Conservation (phyloP, 495 filamentous ascomycete species). For the Cladorrhinum samala region DNA sequence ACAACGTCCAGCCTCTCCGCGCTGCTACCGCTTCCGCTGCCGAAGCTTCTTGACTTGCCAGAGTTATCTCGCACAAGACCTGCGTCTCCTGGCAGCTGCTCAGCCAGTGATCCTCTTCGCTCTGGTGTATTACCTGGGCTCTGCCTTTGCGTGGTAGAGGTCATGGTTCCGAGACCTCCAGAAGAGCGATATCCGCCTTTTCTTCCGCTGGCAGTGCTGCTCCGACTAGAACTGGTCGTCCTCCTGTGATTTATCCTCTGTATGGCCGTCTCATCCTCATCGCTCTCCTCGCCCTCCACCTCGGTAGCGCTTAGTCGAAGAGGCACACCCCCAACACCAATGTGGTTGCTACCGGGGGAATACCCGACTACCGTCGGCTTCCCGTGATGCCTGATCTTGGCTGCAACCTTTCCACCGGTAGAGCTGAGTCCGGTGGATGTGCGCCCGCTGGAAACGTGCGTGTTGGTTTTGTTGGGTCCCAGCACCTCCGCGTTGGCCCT, state of each 20-base stretch:
- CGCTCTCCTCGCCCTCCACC: conserved; percentile 74
- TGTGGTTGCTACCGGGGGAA: conserved; percentile 63
- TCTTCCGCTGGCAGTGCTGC: conserved; percentile 64
- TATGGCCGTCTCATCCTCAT: conserved; percentile 60
- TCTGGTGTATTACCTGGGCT: conserved; percentile 66
- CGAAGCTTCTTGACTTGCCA: conserved; percentile 40
- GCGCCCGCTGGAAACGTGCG: conserved; percentile 40
- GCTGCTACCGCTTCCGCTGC: conserved; percentile 52
- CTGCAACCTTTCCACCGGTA: conserved; percentile 47
- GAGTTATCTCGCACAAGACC: conserved; percentile 32
- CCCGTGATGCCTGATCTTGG: conserved; percentile 79
- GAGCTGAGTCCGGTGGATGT: conserved; percentile 53
- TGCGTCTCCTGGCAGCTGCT: conserved; percentile 28
- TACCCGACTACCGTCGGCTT: conserved; percentile 65
- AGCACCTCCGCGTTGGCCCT: conserved; percentile 76
- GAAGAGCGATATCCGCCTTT: conserved; percentile 52
- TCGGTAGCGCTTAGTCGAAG: conserved; percentile 90
- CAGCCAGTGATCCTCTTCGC: conserved; percentile 38
- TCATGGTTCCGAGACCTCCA: conserved; percentile 28
- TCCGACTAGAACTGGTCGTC: conserved; percentile 69
- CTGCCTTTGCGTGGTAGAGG: conserved; percentile 46
- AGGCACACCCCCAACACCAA: conserved; percentile 70
- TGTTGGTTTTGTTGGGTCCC: conserved; percentile 19
- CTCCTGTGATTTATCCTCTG: conserved; percentile 59
- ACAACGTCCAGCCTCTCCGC: conserved; percentile 46